Evolutionary conservation across 352 stramenopile genomes (phyloP).

Genomic region (Phytophthora brassicae): DNA sequence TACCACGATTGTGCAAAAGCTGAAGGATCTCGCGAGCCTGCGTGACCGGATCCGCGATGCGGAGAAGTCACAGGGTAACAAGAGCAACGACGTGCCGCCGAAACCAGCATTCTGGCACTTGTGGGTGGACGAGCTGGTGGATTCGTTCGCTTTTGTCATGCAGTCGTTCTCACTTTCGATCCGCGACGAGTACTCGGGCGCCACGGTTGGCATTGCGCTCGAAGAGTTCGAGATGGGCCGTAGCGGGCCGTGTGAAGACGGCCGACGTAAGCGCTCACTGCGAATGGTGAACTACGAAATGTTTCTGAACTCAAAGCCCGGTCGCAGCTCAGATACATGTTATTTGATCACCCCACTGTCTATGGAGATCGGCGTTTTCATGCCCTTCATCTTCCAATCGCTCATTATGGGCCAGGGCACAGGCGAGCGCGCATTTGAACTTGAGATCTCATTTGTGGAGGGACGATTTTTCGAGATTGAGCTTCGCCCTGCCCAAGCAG

Average conservation of each 20-base stretch:
- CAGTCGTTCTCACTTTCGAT: slow-evolving; percentile 54
- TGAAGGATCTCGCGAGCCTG: slow-evolving; percentile 50
- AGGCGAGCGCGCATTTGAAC: slow-evolving; percentile 44
- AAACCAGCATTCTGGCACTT: slow-evolving; percentile 60
- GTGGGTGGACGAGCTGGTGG: slow-evolving; percentile 63
- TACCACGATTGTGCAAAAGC: slow-evolving; percentile 53
- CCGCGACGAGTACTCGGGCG: slow-evolving; percentile 55
- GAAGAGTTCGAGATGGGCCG: slow-evolving; percentile 64
- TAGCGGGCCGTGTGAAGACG: slow-evolving; percentile 26
- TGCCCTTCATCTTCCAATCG: slow-evolving; percentile 69
- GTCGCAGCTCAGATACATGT: slow-evolving; percentile 35
- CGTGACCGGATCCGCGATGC: slow-evolving; percentile 34
- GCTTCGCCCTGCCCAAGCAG: slow-evolving; percentile 66
- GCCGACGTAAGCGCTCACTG: slow-evolving; percentile 48
- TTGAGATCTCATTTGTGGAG: slow-evolving; percentile 51
- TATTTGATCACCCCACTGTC: slow-evolving; percentile 54
- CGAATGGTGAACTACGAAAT: slow-evolving; percentile 67
- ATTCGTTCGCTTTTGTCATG: slow-evolving; percentile 68
- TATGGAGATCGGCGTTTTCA: slow-evolving; percentile 58
- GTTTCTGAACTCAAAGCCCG: slow-evolving; percentile 56
- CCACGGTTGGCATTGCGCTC: slow-evolving; percentile 57
- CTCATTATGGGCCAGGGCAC: slow-evolving; percentile 52
- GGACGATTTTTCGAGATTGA: slow-evolving; percentile 43
- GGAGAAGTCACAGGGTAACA: slow-evolving; percentile 27
- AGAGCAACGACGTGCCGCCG: slow-evolving; percentile 9